Conservation (phyloP, 1,139 yeast species). For the Yamadazyma songkhlaensis region DNA sequence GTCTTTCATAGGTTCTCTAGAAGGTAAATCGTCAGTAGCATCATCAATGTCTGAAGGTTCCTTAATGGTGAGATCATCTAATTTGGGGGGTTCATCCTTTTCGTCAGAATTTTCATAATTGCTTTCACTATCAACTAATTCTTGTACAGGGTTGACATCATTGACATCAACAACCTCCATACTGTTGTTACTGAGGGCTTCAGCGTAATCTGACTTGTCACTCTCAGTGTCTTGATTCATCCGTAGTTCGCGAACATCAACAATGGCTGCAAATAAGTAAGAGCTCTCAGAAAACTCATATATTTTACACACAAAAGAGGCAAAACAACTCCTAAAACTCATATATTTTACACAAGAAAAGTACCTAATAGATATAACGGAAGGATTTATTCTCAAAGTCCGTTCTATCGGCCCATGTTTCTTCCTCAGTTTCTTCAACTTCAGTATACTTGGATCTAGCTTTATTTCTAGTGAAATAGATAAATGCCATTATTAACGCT, state of each 20-base stretch:
- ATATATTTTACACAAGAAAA: not conserved
- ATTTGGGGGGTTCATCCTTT: not conserved
- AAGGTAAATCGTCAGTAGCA: constrained; percentile 17
- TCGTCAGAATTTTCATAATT: not conserved
- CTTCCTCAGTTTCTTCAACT: constrained; percentile 13
- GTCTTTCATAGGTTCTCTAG: constrained; percentile 27
- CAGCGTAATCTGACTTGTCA: constrained; percentile 4
- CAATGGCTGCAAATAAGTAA: not conserved
- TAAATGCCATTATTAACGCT: constrained; percentile 21
- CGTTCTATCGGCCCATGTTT: constrained; percentile 33
- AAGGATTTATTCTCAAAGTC: constrained; percentile 33
- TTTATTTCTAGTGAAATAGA: constrained; percentile 23
- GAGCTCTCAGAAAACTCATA: too few species aligned
- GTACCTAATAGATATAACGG: constrained; percentile 24
- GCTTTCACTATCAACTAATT: not conserved
- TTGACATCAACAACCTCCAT: not conserved
- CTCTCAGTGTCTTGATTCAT: constrained; percentile 2
- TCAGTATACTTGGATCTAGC: constrained; percentile 16
- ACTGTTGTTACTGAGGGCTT: not conserved
- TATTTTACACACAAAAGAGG: too few species aligned
- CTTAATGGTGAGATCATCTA: too few species aligned
- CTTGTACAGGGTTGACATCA: not conserved
- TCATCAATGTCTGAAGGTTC: not conserved
- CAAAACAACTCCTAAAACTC: too few species aligned
- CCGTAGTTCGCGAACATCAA: constrained; percentile 5